Conservation (phyloP, 768 basidiomycete genomes). For the Nidularia pulvinata region DNA sequence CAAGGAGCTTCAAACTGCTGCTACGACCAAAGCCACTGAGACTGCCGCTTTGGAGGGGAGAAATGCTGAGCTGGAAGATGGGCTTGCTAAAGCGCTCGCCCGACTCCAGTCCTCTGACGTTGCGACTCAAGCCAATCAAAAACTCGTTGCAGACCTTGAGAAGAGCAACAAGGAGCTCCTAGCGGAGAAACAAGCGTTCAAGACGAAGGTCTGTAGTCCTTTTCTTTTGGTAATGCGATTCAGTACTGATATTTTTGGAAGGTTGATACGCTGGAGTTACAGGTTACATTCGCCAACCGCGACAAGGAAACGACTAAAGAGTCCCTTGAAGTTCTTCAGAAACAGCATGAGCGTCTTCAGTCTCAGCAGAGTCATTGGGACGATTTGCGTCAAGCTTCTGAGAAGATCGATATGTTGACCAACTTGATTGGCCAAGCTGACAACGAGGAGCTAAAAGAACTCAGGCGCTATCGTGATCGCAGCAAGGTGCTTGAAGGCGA, state of each 20-base stretch:
- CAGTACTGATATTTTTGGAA: constrained; percentile 21
- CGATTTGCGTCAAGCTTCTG: constrained; percentile 65
- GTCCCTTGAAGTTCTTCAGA: constrained; percentile 50
- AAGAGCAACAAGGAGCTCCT: constrained; percentile 51
- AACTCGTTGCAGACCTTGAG: constrained; percentile 64
- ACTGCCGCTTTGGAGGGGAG: constrained; percentile 43
- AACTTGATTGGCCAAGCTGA: constrained; percentile 61
- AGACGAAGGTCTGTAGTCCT: constrained; percentile 51
- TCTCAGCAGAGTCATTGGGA: constrained; percentile 80
- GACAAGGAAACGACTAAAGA: constrained; percentile 63
- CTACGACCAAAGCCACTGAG: constrained; percentile 43
- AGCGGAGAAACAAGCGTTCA: constrained; percentile 56
- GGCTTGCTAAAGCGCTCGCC: constrained; percentile 70
- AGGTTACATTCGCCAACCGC: constrained; percentile 51
- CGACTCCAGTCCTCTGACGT: constrained; percentile 76
- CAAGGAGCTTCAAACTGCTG: constrained; percentile 49
- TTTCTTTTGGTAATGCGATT: constrained; percentile 5
- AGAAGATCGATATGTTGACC: constrained; percentile 72
- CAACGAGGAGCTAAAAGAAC: constrained; percentile 72
- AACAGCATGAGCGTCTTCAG: constrained; percentile 56
- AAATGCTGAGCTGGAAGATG: constrained; percentile 68
- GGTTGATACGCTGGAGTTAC: constrained; percentile 62
- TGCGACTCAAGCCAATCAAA: constrained; percentile 55
- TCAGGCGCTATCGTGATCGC: constrained; percentile 65
- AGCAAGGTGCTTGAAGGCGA: constrained; percentile 68